Evolutionary conservation across 192 early-diverging fungal species (phyloP).

Genomic region (Rhizophagus sp.): DNA sequence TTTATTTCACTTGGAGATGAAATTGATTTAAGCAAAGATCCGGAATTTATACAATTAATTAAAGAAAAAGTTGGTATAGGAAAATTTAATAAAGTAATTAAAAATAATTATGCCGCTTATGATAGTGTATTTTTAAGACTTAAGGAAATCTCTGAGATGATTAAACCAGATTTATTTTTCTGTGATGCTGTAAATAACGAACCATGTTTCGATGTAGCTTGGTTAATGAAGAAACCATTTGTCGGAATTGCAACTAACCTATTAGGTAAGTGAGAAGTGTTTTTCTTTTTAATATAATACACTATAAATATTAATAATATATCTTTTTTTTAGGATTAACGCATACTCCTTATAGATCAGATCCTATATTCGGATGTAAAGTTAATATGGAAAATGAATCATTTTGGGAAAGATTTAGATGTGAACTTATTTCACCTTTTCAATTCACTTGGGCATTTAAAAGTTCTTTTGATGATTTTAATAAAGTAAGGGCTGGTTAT

Average conservation of each 20-base stretch:
- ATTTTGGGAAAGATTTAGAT: slow-evolving; percentile 6
- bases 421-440: not conserved
- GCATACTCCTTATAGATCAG: not conserved
- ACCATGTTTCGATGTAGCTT: slow-evolving; percentile 3
- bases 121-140: not conserved
- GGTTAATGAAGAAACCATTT: not conserved
- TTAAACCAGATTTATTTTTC: not conserved
- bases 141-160: not conserved
- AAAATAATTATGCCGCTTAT: not conserved
- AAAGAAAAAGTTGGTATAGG: not conserved
- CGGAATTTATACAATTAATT: not conserved
- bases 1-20: not conserved
- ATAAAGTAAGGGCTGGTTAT: not conserved
- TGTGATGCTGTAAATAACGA: not conserved
- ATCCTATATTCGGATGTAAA: slow-evolving; percentile 1
- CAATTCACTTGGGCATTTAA: not conserved
- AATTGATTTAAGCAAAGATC: not conserved
- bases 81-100: not conserved
- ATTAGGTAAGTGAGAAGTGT: not conserved
- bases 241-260: not conserved
- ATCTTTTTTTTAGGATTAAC: not conserved
- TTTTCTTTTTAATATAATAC: too few species aligned
- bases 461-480: not conserved
- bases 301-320: not conserved
- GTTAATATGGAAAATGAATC: slow-evolving; percentile 5